A percentile compares a stretch with the other conserved stretches of the same genome.
Evolutionary conservation across 192 early-diverging fungal species (phyloP).

Genomic region (Geranomyces michiganensis): DNA sequence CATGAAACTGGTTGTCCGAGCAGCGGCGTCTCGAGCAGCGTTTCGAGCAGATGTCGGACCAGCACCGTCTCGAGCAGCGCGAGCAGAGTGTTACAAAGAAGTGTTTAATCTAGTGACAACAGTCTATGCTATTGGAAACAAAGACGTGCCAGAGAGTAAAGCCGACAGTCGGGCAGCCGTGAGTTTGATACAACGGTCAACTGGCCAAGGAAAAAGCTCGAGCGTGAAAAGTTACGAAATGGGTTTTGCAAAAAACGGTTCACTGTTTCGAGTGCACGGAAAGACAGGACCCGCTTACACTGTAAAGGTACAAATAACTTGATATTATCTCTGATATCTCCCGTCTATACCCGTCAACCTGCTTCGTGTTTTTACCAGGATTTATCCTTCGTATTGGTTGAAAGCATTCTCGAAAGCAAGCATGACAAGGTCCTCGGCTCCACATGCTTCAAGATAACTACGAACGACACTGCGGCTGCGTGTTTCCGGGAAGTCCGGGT

Average conservation of each 20-base stretch:
- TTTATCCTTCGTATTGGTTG: constrained; percentile 8
- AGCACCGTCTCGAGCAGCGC: no score
- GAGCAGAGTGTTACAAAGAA: no score
- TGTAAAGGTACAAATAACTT: constrained; percentile 11
- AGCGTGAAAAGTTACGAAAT: constrained; percentile 8
- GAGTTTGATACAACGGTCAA: constrained; percentile 2
- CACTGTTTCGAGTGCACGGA: constrained; percentile 11
- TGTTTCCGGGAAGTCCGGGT: constrained; percentile 15
- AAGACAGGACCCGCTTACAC: constrained; percentile 12
- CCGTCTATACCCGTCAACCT: constrained; percentile 8
- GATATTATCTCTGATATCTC: constrained; percentile 13
- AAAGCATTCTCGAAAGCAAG: constrained; percentile 11
- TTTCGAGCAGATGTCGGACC: no score
- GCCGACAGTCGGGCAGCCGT: constrained; percentile 5
- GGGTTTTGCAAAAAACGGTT: constrained; percentile 8
- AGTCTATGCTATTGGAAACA: no score
- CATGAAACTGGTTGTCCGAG: no score
- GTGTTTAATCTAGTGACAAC: no score
- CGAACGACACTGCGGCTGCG: constrained; percentile 10
- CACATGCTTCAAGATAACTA: constrained; percentile 7
- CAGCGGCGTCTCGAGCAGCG: no score
- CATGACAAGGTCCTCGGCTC: constrained; percentile 11
- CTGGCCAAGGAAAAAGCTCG: constrained; percentile 4
- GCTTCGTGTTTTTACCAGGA: constrained; percentile 1
- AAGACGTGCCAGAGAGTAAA: no score